phyloP scores from a whole-genome alignment of 768 basidiomycete genomes.

The Amanita phalloides region DNA sequence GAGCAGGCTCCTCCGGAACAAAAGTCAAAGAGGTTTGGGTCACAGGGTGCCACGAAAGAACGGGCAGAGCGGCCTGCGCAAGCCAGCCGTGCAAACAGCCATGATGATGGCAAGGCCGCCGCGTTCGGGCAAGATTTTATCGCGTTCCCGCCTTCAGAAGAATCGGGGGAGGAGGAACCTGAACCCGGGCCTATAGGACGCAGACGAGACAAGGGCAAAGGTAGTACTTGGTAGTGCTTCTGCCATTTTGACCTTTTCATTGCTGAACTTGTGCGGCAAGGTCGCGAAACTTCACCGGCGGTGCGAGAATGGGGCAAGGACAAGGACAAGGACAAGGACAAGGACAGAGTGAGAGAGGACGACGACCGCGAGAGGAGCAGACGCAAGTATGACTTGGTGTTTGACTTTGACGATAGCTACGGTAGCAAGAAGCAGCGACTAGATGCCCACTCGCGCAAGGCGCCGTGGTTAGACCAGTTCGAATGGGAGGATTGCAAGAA shows the following conservation, averaged over 20 bases:
- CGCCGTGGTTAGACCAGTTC: slow-evolving; percentile 62
- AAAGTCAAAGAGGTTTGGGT: background rate
- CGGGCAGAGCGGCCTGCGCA: background rate
- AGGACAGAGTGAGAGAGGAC: slow-evolving; percentile 18
- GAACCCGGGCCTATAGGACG: background rate
- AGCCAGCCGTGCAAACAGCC: no score
- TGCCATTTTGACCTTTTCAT: background rate
- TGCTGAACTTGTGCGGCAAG: background rate
- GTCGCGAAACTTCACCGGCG: background rate
- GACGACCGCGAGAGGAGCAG: slow-evolving; percentile 21
- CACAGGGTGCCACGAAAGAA: background rate
- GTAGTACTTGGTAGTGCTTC: background rate
- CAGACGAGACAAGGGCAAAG: slow-evolving; percentile 1
- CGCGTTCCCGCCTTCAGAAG: slow-evolving; percentile 11
- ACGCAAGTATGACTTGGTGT: slow-evolving; percentile 32
- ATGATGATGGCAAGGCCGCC: background rate
- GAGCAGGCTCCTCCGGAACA: background rate
- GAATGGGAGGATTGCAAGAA: slow-evolving; percentile 68
- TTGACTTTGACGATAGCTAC: slow-evolving; percentile 39
- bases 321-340: slow-evolving; percentile 20
- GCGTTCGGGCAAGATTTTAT: slow-evolving; percentile 7
- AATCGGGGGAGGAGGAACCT: background rate
- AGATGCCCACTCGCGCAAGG: slow-evolving; percentile 41
- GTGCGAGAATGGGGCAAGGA: slow-evolving; percentile 30
- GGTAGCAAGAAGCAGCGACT: slow-evolving; percentile 42